Percentiles rank a stretch among this genome's conserved stretches.
These are phyloP conservation scores for Melampsora larici-populina DNA, from an alignment of 1,284 basidiomycete genomes.

Conservation along the genomic window DNA sequence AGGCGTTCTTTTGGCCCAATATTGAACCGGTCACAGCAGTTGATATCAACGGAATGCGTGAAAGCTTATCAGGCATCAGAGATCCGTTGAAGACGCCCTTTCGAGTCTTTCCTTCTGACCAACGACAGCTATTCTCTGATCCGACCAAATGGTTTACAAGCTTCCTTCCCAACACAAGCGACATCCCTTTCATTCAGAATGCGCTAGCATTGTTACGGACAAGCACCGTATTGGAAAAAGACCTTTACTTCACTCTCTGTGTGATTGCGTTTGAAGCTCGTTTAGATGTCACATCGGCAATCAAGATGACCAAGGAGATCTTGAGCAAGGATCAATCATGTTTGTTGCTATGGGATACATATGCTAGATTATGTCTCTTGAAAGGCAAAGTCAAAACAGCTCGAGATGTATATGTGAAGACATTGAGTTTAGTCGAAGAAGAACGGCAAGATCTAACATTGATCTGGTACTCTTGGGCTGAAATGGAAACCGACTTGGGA, in stretches of 20 bases:
- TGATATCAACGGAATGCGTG: constrained; percentile 55
- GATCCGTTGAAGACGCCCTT: constrained; percentile 49
- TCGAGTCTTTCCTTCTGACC: constrained; percentile 46
- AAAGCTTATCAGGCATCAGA: constrained; percentile 46
- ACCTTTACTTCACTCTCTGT: constrained; percentile 54
- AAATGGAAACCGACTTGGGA: constrained; percentile 76
- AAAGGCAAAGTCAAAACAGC: constrained; percentile 70
- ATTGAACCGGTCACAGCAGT: constrained; percentile 44
- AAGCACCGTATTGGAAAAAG: constrained; percentile 50
- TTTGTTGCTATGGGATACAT: constrained; percentile 70
- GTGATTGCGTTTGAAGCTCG: constrained; percentile 64
- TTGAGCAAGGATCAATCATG: constrained; percentile 67
- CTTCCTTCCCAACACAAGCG: constrained; percentile 47
- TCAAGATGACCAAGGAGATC: constrained; percentile 69
- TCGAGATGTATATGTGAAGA: constrained; percentile 69
- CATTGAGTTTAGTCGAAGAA: constrained; percentile 41
- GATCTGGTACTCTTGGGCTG: constrained; percentile 83
- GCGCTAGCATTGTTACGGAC: constrained; percentile 52
- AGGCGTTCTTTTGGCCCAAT: constrained; percentile 48
- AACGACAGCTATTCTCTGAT: constrained; percentile 47
- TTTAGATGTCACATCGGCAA: constrained; percentile 62
- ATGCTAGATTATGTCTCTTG: constrained; percentile 73
- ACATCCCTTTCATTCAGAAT: constrained; percentile 46
- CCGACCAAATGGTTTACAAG: constrained; percentile 53
- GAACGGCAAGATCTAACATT: constrained; percentile 45